Evolutionary conservation across 352 stramenopile genomes (phyloP), one percentile per base, ranked within the genome.

Genomic region (Pythium guiyangense): DNA sequence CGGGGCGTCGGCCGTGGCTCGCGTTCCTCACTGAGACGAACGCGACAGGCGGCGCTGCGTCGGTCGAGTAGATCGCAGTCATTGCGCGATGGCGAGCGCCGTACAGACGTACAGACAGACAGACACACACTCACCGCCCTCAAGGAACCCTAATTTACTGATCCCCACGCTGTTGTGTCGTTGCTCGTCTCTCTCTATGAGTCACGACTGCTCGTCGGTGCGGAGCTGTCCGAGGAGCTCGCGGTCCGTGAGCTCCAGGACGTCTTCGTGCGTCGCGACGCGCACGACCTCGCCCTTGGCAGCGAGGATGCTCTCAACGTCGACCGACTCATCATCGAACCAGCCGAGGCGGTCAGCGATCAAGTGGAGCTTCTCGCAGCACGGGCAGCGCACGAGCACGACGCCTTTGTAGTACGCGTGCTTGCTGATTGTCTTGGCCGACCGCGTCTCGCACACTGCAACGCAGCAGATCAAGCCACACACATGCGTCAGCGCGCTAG

Each of bases 341-440:
- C 84, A 97, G 50, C 93, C 91, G 27, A 98, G 67, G 2, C 85
- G 69, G 70, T 99, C 97, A 4, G 97, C 97, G 57, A 99, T 97
- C 9, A 99, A 74, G 75, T 99, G 97, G n/a, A 98, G 71, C 68
- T 99, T 99, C 66, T 98, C 65, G 76, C 97, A 99, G 27, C 89
- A 89, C 2, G 97, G 97, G 64, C 97, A 99, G 43, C 90, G 82
- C 34, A 99, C 95, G 50, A 99, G 71, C 52, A 99, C 97, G 48
- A 99, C 96, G 25, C 97, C 97, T 52, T 98, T 88, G 62, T 96
- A 79, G 79, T 99, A 99, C 4, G 96, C 90, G 48, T 97, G 85
- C 77, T 99, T 96, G 66, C 84, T 96, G 65, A 99, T 98, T 57
- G 95, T 97, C 74, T 99, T 99, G 57, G 95, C 96, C 11, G 93